Percentiles rank a stretch among this genome's conserved stretches.
phyloP scores from a whole-genome alignment of 2,329 filamentous ascomycete genomes.

The Polychaeton citri region DNA sequence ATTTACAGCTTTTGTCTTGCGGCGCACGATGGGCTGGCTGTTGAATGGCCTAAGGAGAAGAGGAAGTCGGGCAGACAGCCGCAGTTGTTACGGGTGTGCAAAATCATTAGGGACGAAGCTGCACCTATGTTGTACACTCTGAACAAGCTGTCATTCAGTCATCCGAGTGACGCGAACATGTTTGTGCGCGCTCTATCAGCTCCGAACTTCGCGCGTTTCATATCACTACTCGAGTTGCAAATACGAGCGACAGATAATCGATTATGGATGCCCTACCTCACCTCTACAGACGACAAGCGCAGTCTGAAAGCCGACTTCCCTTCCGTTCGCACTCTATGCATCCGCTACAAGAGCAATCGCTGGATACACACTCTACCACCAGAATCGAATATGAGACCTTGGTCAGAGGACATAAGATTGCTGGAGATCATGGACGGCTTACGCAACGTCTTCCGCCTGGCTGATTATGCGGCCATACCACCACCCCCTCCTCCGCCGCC shows the following conservation, averaged over 20 bases:
- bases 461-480: neutral
- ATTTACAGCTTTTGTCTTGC: slow-evolving; percentile 21
- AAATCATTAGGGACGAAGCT: slow-evolving; percentile 19
- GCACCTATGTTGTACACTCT: slow-evolving; percentile 21
- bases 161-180: slow-evolving; percentile 25
- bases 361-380: slow-evolving; percentile 16
- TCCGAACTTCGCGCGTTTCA: slow-evolving; percentile 8
- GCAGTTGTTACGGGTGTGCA: slow-evolving; percentile 18
- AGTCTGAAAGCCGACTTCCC: slow-evolving; percentile 22
- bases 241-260: slow-evolving; percentile 20
- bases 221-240: slow-evolving; percentile 16
- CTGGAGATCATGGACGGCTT: slow-evolving; percentile 18
- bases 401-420: slow-evolving; percentile 15
- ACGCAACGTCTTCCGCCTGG: slow-evolving; percentile 12
- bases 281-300: slow-evolving; percentile 13
- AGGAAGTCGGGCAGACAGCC: slow-evolving; percentile 13
- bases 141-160: slow-evolving; percentile 22
- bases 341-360: slow-evolving; percentile 19
- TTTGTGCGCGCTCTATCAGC: slow-evolving; percentile 20
- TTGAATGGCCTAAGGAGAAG: slow-evolving; percentile 18
- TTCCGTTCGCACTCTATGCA: slow-evolving; percentile 14
- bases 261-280: slow-evolving; percentile 25
- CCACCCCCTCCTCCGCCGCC: neutral
- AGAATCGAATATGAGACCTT: slow-evolving; percentile 17
- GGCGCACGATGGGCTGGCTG: slow-evolving; percentile 11